phyloP scores from a whole-genome alignment of 2,329 filamentous ascomycete genomes.

The Talaromyces albobiverticillius region DNA sequence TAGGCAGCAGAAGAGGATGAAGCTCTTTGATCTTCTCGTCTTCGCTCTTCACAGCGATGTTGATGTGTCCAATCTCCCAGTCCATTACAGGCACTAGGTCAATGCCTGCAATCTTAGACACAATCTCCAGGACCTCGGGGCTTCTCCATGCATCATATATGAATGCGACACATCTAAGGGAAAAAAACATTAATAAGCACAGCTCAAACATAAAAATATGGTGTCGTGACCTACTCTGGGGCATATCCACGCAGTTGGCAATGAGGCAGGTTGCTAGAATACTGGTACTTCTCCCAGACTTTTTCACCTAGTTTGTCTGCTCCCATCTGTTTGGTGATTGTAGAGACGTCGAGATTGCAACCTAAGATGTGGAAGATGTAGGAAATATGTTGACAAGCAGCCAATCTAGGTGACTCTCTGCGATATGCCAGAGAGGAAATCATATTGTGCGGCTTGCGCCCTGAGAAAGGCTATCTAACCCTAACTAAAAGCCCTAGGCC shows the following conservation, averaged over 20 bases:
- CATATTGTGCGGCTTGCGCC: too few species aligned
- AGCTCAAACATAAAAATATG: too few species aligned
- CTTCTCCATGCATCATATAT: slow-evolving; percentile 61
- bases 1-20: too few species aligned
- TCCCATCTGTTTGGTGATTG: slow-evolving; percentile 62
- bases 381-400: too few species aligned
- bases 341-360: too few species aligned
- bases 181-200: neutral
- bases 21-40: slow-evolving; percentile 46
- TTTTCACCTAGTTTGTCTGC: slow-evolving; percentile 58
- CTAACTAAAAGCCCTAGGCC: too few species aligned
- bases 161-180: slow-evolving; percentile 63
- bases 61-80: slow-evolving; percentile 56
- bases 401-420: too few species aligned
- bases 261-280: slow-evolving; percentile 58
- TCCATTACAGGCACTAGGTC: slow-evolving; percentile 55
- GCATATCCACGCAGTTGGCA: slow-evolving; percentile 56
- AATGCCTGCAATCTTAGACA: slow-evolving; percentile 55
- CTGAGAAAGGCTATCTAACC: too few species aligned
- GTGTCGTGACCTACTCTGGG: slow-evolving; percentile 51
- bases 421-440: too few species aligned
- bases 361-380: too few species aligned
- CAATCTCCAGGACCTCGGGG: slow-evolving; percentile 46
- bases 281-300: slow-evolving; percentile 57
- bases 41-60: slow-evolving; percentile 52